Base-by-base conservation (phyloP, 305 asterid genomes). In the Stenogyne calaminthoides region DNA sequence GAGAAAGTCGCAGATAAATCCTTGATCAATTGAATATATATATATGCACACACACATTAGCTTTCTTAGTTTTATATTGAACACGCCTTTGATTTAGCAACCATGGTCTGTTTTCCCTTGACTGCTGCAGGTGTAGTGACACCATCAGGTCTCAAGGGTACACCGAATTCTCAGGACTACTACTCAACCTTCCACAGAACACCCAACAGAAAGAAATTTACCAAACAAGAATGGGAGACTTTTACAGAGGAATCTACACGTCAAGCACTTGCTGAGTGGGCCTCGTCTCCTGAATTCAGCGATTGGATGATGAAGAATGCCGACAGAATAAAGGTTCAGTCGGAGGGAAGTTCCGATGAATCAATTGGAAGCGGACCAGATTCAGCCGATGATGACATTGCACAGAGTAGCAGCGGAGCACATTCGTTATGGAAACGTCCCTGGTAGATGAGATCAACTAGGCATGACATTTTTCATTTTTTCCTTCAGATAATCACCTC, bases 111-210 rank as follows among this genome's bases (percentile, higher is more conserved):
- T 8, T 52, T 64, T 32, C 29, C 20, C 69, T 64, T 29, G 49
- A 37, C 39, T 58, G 49, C 46, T 47, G 67, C 86, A 87, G 89
- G 87, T 65, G 61, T 71, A 11, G 73, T 47, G 55, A 65, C 61
- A 55, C 86, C 87, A 49, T 67, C 89, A 9, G 49, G 76, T 56
- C 63, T 58, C 56, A 63, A 59, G 39, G 66, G 77, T 34, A 49
- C 82, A 9, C 71, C 64, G 32, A 73, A n/a, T 40, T 61, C 68
- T 15, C 55, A 52, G 7, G 86, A 84, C 9, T 85, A 82, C 60
- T 84, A 80, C 73, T 92, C 96, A 18, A 87, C 89, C 64, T 92
- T 83, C 59, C 97, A 93, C 82, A 85, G 61, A 78, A 93, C 97
- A 0, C 92, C 93, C 22, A 52, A 80, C 69, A 76, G 87, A 61